phyloP scores from a whole-genome alignment of 2,329 filamentous ascomycete genomes.

The Fusarium transvaalense region DNA sequence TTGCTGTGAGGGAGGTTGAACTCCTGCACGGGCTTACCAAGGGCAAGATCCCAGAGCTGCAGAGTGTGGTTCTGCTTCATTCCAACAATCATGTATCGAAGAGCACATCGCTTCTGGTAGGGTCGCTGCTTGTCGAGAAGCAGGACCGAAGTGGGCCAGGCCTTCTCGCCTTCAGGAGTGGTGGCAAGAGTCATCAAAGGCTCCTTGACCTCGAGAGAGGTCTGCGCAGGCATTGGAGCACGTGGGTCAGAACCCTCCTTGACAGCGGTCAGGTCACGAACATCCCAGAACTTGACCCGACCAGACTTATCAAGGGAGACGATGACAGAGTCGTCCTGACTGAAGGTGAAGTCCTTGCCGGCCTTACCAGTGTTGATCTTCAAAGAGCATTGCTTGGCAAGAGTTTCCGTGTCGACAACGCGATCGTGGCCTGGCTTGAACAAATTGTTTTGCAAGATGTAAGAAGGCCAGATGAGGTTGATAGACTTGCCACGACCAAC shows the following conservation, averaged over 20 bases:
- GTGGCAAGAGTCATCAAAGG: conserved; percentile 89
- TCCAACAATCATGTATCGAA: conserved; percentile 95
- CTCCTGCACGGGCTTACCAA: conserved; percentile 96
- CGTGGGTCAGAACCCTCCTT: conserved; percentile 65
- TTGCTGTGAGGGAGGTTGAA: conserved; percentile 96
- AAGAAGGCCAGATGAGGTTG: conserved; percentile 82
- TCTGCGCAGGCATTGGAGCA: conserved; percentile 66
- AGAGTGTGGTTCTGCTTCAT: conserved; percentile 99
- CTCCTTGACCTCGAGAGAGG: conserved; percentile 81
- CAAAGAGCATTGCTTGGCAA: conserved; percentile 86
- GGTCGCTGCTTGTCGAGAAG: conserved; percentile 96
- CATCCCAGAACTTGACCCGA: conserved; percentile 98
- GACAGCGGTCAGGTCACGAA: conserved; percentile 77
- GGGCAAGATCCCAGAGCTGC: conserved; percentile 96
- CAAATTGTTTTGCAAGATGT: conserved; percentile 71
- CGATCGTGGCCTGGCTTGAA: conserved; percentile 74
- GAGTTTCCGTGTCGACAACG: conserved; percentile 86
- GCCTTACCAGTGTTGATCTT: conserved; percentile 98
- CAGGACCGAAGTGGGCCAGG: conserved; percentile 95
- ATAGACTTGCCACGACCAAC: conserved; percentile 97
- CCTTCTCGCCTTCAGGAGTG: conserved; percentile 89
- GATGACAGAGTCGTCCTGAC: conserved; percentile 93
- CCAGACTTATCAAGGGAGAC: conserved; percentile 97
- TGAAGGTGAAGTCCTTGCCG: conserved; percentile 98
- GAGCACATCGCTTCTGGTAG: conserved; percentile 87